Conservation (phyloP, 768 basidiomycete genomes). For the Imleria badia region DNA sequence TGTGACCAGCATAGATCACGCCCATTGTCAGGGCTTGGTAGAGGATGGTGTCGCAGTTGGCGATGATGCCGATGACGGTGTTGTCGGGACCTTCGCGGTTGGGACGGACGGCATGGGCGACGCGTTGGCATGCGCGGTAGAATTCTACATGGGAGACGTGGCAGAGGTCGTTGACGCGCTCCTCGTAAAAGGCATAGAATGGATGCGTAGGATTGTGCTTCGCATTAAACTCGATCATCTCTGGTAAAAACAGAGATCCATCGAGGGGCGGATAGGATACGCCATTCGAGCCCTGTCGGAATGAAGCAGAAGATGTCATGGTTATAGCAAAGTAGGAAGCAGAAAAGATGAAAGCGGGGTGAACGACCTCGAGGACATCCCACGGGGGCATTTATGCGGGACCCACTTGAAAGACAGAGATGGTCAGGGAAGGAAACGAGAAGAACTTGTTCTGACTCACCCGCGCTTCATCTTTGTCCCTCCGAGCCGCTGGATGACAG, state of each 20-base stretch:
- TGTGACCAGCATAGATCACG: conserved; percentile 3
- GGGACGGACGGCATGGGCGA: conserved; percentile 41
- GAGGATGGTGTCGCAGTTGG: conserved; percentile 39
- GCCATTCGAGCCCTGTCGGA: too few species aligned
- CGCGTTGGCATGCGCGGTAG: conserved; percentile 43
- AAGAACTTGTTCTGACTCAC: too few species aligned
- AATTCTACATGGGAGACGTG: conserved; percentile 44
- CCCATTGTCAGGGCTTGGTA: conserved; percentile 45
- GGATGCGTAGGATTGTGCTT: conserved; percentile 33
- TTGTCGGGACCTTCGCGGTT: conserved; percentile 31
- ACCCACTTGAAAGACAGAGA: too few species aligned
- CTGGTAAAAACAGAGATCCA: conserved; percentile 29
- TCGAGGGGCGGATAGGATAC: conserved; percentile 29
- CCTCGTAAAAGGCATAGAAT: conserved; percentile 33
- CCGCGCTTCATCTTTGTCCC: too few species aligned
- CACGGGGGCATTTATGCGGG: too few species aligned
- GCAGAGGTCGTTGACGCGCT: conserved; percentile 13
- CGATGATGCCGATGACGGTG: conserved; percentile 38
- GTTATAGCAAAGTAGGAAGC: too few species aligned
- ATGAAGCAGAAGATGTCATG: too few species aligned
- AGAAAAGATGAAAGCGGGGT: too few species aligned
- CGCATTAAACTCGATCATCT: conserved; percentile 17
- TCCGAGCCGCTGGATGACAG: too few species aligned
- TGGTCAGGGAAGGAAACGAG: too few species aligned
- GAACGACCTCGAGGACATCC: too few species aligned